phyloP scores from a whole-genome alignment of 495 filamentous ascomycete genomes.

The Paragyromitra xinjiangensis region DNA sequence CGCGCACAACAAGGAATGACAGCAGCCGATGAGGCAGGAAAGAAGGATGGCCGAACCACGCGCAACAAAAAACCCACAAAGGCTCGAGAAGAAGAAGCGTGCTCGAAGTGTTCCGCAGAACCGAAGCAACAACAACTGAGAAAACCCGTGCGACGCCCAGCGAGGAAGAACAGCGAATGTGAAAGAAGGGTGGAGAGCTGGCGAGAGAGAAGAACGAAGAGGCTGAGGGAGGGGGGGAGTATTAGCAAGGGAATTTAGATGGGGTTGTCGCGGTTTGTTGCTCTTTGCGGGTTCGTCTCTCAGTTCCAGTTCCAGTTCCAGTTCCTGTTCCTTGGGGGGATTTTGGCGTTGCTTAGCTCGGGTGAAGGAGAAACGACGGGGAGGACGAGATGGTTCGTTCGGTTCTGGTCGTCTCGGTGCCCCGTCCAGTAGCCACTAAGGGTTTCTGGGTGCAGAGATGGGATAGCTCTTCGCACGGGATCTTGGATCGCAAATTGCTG shows the following conservation, averaged over 20 bases:
- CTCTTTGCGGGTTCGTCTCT: conserved; percentile 36
- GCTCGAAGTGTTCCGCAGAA: conserved; percentile 40
- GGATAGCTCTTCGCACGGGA: conserved; percentile 44
- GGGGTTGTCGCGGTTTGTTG: conserved; percentile 25
- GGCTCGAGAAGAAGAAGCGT: conserved; percentile 29
- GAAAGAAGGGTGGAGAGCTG: conserved; percentile 33
- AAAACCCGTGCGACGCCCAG: conserved; percentile 49
- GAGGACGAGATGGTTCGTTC: conserved; percentile 34
- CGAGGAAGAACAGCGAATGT: conserved; percentile 48
- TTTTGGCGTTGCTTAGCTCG: conserved; percentile 42
- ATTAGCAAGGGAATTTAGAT: conserved; percentile 27
- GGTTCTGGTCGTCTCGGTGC: conserved; percentile 38
- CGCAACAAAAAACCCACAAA: conserved; percentile 37
- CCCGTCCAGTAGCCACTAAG: conserved; percentile 40
- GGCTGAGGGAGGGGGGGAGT: conserved; percentile 31
- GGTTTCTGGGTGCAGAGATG: conserved; percentile 33
- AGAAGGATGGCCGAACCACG: conserved; percentile 27
- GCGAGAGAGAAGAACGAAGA: conserved; percentile 37
- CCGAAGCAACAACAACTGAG: conserved; percentile 35
- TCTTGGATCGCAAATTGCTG: conserved; percentile 40
- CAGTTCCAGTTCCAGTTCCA: conserved; percentile 22
- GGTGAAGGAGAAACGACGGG: conserved; percentile 45
- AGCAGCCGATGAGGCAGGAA: conserved; percentile 33
- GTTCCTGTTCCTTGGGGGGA: conserved; percentile 34
- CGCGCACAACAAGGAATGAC: conserved; percentile 50